A percentile compares a stretch with the other conserved stretches of the same genome.
Conservation (phyloP, 2,329 filamentous ascomycete species). For the Aspergillus sp. region DNA sequence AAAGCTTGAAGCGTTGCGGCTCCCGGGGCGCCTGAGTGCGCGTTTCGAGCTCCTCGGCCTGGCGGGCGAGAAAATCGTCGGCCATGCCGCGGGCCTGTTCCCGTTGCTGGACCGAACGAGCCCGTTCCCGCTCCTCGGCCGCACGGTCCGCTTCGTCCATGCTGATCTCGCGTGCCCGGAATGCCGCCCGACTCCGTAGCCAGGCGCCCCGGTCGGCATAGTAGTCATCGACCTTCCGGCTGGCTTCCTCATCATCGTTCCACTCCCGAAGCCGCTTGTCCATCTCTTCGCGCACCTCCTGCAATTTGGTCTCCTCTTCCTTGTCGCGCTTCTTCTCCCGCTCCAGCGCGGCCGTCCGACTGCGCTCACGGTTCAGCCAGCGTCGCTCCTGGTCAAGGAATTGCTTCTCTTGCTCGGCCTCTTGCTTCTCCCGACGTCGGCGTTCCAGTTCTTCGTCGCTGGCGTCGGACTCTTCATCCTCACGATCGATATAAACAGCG, state of each 20-base stretch:
- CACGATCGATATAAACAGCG: slow-evolving; percentile 56
- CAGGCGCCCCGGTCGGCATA: slow-evolving; percentile 83
- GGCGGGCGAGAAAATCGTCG: slow-evolving; percentile 83
- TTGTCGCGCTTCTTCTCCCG: slow-evolving; percentile 79
- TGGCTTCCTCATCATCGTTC: slow-evolving; percentile 83
- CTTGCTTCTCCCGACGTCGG: slow-evolving; percentile 67
- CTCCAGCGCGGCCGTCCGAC: slow-evolving; percentile 78
- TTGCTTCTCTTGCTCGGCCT: slow-evolving; percentile 73
- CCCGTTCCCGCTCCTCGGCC: slow-evolving; percentile 72
- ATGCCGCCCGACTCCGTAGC: slow-evolving; percentile 74
- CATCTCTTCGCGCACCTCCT: slow-evolving; percentile 65
- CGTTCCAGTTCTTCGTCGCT: slow-evolving; percentile 82
- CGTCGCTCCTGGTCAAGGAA: slow-evolving; percentile 84
- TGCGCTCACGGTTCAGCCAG: slow-evolving; percentile 86
- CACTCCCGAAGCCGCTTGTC: slow-evolving; percentile 74
- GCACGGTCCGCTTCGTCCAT: slow-evolving; percentile 80
- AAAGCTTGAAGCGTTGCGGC: slow-evolving; percentile 86
- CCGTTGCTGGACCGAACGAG: slow-evolving; percentile 66
- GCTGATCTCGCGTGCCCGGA: slow-evolving; percentile 70
- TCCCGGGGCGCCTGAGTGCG: slow-evolving; percentile 45
- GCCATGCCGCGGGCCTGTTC: slow-evolving; percentile 82
- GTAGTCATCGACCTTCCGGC: slow-evolving; percentile 72
- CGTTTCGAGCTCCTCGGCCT: slow-evolving; percentile 70
- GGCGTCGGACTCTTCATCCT: slow-evolving; percentile 84
- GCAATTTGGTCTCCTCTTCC: slow-evolving; percentile 66